Percentiles rank a stretch among this genome's conserved stretches.
phyloP scores from a whole-genome alignment of 202 grass and related monocot genomes.

The Musa balbisiana region DNA sequence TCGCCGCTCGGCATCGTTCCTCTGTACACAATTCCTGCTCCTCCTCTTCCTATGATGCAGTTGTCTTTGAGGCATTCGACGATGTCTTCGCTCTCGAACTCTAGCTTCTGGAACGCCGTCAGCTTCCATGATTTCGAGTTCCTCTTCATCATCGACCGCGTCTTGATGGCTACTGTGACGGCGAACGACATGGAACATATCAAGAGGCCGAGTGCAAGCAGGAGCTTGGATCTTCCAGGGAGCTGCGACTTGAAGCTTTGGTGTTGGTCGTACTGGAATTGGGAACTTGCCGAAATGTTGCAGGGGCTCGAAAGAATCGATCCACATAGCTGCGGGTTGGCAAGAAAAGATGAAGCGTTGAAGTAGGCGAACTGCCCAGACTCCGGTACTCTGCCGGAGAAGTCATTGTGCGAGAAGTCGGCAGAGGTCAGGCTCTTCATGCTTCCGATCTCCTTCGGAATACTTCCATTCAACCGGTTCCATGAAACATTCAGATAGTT shows the following conservation, averaged over 20 bases:
- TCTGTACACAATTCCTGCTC: conserved; percentile 73
- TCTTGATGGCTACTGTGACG: conserved; percentile 38
- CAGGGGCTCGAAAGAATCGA: conserved; percentile 29
- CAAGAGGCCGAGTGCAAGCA: conserved; percentile 60
- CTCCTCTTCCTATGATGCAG: conserved; percentile 62
- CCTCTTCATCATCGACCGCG: conserved; percentile 45
- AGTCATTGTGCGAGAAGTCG: conserved; percentile 77
- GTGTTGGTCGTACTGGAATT: conserved; percentile 12
- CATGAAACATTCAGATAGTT: conserved; percentile 85
- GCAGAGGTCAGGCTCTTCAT: conserved; percentile 70
- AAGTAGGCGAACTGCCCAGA: conserved; percentile 75
- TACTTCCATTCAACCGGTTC: conserved; percentile 46
- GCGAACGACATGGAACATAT: conserved; percentile 63
- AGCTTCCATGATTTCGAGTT: conserved; percentile 43
- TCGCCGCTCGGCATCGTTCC: conserved; percentile 65
- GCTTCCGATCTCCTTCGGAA: conserved; percentile 65
- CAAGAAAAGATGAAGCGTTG: conserved; percentile 56
- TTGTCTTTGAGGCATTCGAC: conserved; percentile 72
- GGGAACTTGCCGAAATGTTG: conserved; percentile 32
- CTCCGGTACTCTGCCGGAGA: conserved; percentile 54
- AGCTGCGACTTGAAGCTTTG: neutral
- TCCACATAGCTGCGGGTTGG: conserved; percentile 57
- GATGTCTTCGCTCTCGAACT: conserved; percentile 69
- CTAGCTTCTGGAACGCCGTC: conserved; percentile 75
- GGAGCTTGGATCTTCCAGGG: conserved; percentile 31